Evolutionary conservation across 2,329 filamentous ascomycete species (phyloP).

Genomic region (Alternaria gaisen): DNA sequence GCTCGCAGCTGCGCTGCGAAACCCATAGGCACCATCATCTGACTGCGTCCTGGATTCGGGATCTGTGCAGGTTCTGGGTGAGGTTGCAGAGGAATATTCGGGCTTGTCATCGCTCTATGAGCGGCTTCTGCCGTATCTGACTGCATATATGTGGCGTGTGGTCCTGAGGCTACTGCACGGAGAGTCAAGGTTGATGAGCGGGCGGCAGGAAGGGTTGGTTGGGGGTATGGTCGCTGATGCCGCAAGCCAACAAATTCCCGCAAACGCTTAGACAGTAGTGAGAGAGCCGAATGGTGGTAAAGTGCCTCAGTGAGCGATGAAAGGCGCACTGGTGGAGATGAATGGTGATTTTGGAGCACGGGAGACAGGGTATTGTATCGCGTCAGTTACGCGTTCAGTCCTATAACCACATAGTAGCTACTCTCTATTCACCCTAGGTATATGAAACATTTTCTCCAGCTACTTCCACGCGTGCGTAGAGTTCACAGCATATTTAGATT

Average conservation of each 20-base stretch:
- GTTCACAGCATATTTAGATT: too few relatives aligned
- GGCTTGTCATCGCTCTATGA: background rate
- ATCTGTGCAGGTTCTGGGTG: background rate
- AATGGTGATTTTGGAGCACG: background rate
- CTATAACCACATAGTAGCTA: too few relatives aligned
- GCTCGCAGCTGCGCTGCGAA: slow-evolving; percentile 26
- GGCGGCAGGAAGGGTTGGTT: background rate
- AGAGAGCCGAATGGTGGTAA: too few relatives aligned
- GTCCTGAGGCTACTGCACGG: background rate
- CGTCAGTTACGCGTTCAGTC: background rate
- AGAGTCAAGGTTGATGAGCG: background rate
- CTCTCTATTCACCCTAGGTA: too few relatives aligned
- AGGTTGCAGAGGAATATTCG: background rate
- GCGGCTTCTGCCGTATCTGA: background rate
- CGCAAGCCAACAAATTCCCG: background rate
- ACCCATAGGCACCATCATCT: slow-evolving; percentile 21
- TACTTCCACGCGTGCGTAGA: too few relatives aligned
- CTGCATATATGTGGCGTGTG: background rate
- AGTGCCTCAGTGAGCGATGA: background rate
- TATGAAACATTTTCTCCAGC: too few relatives aligned
- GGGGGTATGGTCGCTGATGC: background rate
- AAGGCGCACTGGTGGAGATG: background rate
- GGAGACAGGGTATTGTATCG: background rate
- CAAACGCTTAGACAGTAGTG: background rate
- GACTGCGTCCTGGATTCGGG: background rate